Base-by-base conservation (phyloP, 2,329 filamentous ascomycete species). In the Pseudogymnoascus sp. region DNA sequence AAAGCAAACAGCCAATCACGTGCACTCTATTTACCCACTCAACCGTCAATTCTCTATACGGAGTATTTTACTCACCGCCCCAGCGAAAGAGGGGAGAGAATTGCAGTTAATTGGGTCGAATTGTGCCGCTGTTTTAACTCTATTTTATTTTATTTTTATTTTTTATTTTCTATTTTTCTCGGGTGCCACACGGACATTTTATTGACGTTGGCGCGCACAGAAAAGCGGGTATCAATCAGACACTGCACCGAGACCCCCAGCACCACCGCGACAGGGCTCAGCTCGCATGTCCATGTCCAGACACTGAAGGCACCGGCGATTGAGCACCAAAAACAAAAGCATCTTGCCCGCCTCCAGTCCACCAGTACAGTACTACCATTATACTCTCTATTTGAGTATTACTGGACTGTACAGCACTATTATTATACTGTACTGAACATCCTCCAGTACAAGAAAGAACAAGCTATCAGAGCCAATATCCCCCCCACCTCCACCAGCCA, bases 71-170 rank as follows among this genome's bases (percentile, higher is more conserved):
- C 45, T 8, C 45, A 52, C 45, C 45, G 45, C 45, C 45, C 29
- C 7, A 31, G 43, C 11, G 11, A n/a, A n/a, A n/a, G 14, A 29
- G 26, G 26, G 26, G 43, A 19, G 23, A n/a, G 6, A 29, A 49
- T 49, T 12, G 2, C 3, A 19, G 43, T 5, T 11, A 29, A 29
- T 29, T 29, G 26, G 26, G 2, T 29, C 11, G 2, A 16, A 31
- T 52, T 52, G 26, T 31, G 45, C 45, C 45, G 5, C 58, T 14
- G 3, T 60, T 41, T 60, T 60, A 60, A 29, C 58, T 59, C 37
- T 60, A 60, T 60, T 60, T 41, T 59, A 59, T 37, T 26, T 31
- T 59, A n/a, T 33, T 31, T 29, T 59, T 21, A 59, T 23, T 59
- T n/a, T 59, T 16, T 19, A 2, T 59, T 59, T 26, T 37, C 19